Percentiles rank a stretch among this genome's conserved stretches.
phyloP scores from a whole-genome alignment of 2,329 filamentous ascomycete species.

The Cladobotryum protrusum region DNA sequence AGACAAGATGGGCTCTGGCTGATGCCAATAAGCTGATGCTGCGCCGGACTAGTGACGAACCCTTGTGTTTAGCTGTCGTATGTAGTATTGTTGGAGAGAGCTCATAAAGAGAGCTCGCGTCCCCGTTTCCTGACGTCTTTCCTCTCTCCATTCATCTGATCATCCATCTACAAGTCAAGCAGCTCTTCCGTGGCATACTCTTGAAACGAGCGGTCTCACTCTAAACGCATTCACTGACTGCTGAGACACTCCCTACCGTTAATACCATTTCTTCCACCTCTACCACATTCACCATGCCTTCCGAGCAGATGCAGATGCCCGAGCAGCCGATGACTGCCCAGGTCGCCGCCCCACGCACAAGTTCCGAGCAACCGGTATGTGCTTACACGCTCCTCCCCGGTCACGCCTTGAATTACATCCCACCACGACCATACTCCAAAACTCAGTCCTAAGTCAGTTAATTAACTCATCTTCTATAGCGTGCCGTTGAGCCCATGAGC shows the following conservation, averaged over 20 bases:
- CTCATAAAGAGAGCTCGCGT: not conserved
- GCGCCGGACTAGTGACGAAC: not conserved
- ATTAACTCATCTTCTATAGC: conserved; percentile 17
- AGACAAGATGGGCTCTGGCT: no score
- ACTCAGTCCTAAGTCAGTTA: not conserved
- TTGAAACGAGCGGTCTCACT: no score
- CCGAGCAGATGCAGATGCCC: conserved; percentile 23
- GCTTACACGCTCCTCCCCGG: not conserved
- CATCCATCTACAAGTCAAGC: no score
- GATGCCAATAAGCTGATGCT: conserved; percentile 9
- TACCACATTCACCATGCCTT: conserved; percentile 8
- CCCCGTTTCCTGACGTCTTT: no score
- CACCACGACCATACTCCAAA: conserved; percentile 3
- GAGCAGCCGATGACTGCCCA: conserved; percentile 26
- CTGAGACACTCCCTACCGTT: not conserved
- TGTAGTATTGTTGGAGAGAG: no score
- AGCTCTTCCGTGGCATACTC: no score
- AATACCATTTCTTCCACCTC: not conserved
- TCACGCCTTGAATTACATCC: conserved; percentile 4
- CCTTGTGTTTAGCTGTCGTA: no score
- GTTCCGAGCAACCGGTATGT: conserved; percentile 31
- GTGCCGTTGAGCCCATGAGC: conserved; percentile 30
- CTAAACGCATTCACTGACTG: not conserved
- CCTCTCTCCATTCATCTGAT: no score
- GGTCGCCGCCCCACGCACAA: conserved; percentile 20